Conservation (phyloP, 108 stramenopile species). For the Asterionellopsis glacialis region DNA sequence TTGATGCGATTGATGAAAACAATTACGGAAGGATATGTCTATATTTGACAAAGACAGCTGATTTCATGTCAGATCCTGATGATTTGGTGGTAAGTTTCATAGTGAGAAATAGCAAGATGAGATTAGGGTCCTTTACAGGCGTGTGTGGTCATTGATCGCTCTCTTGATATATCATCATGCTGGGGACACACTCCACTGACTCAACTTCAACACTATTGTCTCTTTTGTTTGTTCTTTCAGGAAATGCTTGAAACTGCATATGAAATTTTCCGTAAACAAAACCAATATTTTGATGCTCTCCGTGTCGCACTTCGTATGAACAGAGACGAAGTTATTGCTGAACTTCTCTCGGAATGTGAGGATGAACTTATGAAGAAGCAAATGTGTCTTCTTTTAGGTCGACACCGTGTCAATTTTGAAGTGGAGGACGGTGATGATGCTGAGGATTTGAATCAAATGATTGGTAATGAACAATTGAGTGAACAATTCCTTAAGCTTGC, state of each 20-base stretch:
- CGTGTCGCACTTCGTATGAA: slow-evolving; percentile 89
- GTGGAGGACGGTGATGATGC: slow-evolving; percentile 75
- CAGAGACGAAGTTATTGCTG: slow-evolving; percentile 62
- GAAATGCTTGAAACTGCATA: slow-evolving; percentile 90
- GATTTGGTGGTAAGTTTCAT: slow-evolving; percentile 64
- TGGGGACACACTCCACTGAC: no score
- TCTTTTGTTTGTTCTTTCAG: slow-evolving; percentile 16
- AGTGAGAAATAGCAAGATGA: no score
- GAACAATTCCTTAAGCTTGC: slow-evolving; percentile 89
- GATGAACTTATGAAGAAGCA: slow-evolving; percentile 86
- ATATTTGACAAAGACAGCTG: slow-evolving; percentile 95
- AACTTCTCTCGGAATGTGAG: slow-evolving; percentile 66
- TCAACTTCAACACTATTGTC: background rate
- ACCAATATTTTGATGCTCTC: slow-evolving; percentile 85
- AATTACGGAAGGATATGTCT: slow-evolving; percentile 94
- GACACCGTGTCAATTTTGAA: slow-evolving; percentile 83
- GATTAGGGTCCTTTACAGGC: no score
- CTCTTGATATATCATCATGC: no score
- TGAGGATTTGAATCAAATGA: slow-evolving; percentile 82
- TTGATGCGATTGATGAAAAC: slow-evolving; percentile 85
- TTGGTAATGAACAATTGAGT: slow-evolving; percentile 90
- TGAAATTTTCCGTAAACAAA: slow-evolving; percentile 83
- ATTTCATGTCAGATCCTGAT: slow-evolving; percentile 93
- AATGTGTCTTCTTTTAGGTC: slow-evolving; percentile 84
- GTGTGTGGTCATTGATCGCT: no score